Base-by-base conservation (phyloP, 495 filamentous ascomycete species). In the Annulohypoxylon moriforme region DNA sequence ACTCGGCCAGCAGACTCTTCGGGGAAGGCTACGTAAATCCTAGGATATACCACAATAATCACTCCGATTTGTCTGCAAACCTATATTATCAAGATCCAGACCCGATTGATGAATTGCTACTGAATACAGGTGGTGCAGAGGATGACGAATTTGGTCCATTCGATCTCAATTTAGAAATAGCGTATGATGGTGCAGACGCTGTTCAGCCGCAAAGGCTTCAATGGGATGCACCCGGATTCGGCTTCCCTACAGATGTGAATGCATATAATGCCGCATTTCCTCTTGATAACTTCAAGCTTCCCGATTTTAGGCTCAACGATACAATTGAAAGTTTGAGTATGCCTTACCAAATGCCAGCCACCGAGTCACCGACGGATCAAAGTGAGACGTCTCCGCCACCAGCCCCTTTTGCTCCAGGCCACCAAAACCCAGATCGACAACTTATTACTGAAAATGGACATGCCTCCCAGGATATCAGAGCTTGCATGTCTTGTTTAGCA, bases 401-500 rank as follows among this genome's bases (percentile, higher is more conserved):
- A 29, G 22, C 14, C 1, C 16, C 47, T n/a, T 13, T 2, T 14
- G 8, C 49, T 6, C 16, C 14, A 36, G 22, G 4, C 9, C 27
- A 18, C n/a, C 11, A 56, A 29, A 13, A n/a, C 13, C 22, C 34
- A 6, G 4, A 47, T 7, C 16, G 14, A 8, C 14, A 34, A 16
- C 59, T 33, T 8, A n/a, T 25, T 27, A 44, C 8, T 3, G 60
- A 44, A 6, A 59, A 64, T 42, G 49, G 67, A 24, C 47, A 47
- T 22, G 1, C 20, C 16, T 29, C 56, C 7, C 22, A 67, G 22
- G 11, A 5, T 27, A 16, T 27, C 13, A 49, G 5, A 55, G 50
- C 69, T 4, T 72, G 69, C 20, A 14, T 56, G 1, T 18, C 20
- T 29, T 72, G 69, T 20, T 10, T 27, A 16, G 46, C 27, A 25